A percentile compares a stretch with the other conserved stretches of the same genome.
Conservation (phyloP, 495 filamentous ascomycete species). For the Beverwykella pulmonaria region DNA sequence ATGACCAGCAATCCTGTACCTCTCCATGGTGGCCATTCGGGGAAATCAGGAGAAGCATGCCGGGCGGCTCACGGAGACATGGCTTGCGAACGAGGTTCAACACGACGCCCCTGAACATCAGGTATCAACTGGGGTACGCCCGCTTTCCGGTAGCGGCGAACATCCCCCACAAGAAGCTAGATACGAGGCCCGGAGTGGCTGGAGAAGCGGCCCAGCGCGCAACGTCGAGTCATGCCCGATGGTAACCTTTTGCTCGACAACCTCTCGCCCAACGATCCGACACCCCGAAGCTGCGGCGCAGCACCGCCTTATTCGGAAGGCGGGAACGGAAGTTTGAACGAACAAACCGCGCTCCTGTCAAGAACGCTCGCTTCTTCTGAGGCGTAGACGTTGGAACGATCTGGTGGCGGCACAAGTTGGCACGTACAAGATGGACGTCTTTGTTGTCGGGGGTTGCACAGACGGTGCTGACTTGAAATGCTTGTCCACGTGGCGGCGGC, state of each 20-base stretch:
- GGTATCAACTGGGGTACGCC: background rate
- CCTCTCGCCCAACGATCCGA: background rate
- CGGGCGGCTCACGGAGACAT: background rate
- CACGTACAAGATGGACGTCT: background rate
- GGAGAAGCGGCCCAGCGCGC: background rate
- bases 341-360: background rate
- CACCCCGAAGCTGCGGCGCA: background rate
- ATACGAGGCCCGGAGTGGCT: background rate
- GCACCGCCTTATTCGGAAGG: too few species aligned
- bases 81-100: background rate
- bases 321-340: too few species aligned
- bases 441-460: slow-evolving; percentile 9
- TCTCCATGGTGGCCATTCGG: background rate
- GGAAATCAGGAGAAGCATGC: background rate
- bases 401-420: background rate
- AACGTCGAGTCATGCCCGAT: background rate
- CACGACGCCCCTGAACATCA: slow-evolving; percentile 9
- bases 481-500: slow-evolving; percentile 15
- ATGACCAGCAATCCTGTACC: background rate
- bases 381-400: background rate
- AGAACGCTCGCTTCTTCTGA: background rate
- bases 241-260: background rate
- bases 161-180: slow-evolving; percentile 3
- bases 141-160: background rate
- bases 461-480: slow-evolving; percentile 12